These are phyloP conservation scores for Entomortierella parvispora DNA, from an alignment of 192 early-diverging fungal species.

Conservation along the genomic window DNA sequence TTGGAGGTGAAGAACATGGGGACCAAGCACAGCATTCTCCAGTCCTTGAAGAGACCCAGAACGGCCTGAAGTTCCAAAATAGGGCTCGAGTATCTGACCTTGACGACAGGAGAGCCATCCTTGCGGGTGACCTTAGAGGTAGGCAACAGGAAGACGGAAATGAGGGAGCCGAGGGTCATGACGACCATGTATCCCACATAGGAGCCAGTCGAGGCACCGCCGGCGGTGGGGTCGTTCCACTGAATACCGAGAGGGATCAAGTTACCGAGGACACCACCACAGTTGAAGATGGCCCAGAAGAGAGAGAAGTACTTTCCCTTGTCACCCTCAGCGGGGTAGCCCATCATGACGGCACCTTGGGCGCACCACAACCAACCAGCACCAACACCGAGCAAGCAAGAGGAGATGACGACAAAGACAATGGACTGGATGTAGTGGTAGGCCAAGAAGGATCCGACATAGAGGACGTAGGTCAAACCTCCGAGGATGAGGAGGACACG, in stretches of 20 bases:
- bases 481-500: conserved; percentile 67
- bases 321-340: conserved; percentile 79
- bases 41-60: conserved; percentile 64
- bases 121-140: conserved; percentile 62
- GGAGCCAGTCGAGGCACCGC: conserved; percentile 68
- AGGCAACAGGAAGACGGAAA: conserved; percentile 61
- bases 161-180: conserved; percentile 64
- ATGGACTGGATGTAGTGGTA: conserved; percentile 60
- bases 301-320: conserved; percentile 78
- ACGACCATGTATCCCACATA: conserved; percentile 76
- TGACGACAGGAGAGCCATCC: conserved; percentile 70
- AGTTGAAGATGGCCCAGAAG: conserved; percentile 84
- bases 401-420: conserved; percentile 70
- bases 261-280: conserved; percentile 78
- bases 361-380: conserved; percentile 75
- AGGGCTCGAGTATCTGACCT: conserved; percentile 70
- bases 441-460: conserved; percentile 74
- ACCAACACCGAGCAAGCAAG: conserved; percentile 76
- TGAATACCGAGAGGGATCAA: conserved; percentile 73
- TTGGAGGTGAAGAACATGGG: conserved; percentile 73
- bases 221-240: conserved; percentile 57
- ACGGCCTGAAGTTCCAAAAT: conserved; percentile 55
- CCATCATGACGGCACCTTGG: conserved; percentile 82
- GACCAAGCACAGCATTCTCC: conserved; percentile 65
- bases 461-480: conserved; percentile 75